Base-by-base conservation (phyloP, 495 filamentous ascomycete species). In the Lasiosphaeris hirsuta region DNA sequence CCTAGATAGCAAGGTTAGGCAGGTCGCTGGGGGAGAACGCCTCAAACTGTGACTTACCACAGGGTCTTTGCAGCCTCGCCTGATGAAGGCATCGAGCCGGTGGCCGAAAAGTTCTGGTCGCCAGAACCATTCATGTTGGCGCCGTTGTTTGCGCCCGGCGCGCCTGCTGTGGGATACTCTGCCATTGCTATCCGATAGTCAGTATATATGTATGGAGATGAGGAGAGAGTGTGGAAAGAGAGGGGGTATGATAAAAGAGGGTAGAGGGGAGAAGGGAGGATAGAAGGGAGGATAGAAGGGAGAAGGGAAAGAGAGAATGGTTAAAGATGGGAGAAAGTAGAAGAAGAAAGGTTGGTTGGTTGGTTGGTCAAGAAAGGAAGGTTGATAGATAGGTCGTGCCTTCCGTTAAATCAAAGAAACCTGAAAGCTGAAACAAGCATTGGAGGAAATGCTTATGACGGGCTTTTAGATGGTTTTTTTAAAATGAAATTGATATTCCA, bases 1-100 rank as follows among this genome's bases (percentile, higher is more conserved):
- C 94, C 92, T 88, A 75, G 78, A 79, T 47, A 61, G 69, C 34
- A 19, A 17, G 35, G 13, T 61, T 58, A 58, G 47, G 36, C 1
- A 19, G 10, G 9, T 17, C 8, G 18, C n/a, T 18, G 7, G 1
- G 17, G 7, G 51, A 36, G 8, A 15, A n/a, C 2, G 6, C 2
- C 34, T 10, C 1, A 37, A 8, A 42, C 19, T 10, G 10, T 3
- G 9, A 18, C 69, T 56, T 72, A 79, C 76, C 77, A 80, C 0
- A 80, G 70, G 10, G 77, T 74, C 62, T 73, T 73, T 10, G 68
- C 60, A 14, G 68, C 59, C 35, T 73, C 71, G 44, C 57, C 60
- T 6, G 59, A 54, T 9, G 60, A 18, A 11, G 62, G 51, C 45
- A 66, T 60, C 0, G 57, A 51, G 10, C 53, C 34, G 4, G 63